Percentiles rank a stretch among this genome's conserved stretches.
These are phyloP conservation scores for Shiraia sp. DNA, from an alignment of 2,329 filamentous ascomycete species.

Conservation along the genomic window DNA sequence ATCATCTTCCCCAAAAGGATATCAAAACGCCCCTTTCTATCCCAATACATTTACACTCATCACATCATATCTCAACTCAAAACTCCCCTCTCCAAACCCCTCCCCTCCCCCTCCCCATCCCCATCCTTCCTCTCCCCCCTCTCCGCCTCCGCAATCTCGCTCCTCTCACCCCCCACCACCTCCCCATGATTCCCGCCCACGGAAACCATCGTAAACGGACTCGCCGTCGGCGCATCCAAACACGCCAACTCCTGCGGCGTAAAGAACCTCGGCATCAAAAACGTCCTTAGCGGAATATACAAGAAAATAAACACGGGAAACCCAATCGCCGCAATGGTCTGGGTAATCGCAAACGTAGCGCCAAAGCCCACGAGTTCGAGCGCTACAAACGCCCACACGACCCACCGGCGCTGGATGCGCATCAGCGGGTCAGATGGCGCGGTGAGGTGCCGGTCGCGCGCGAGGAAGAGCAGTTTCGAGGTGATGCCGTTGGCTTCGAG, in stretches of 20 bases:
- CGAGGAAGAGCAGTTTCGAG: constrained; percentile 55
- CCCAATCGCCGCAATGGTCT: constrained; percentile 63
- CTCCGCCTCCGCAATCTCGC: constrained; percentile 7
- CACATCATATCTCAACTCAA: too few relatives aligned
- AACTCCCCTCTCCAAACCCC: constrained; percentile 13
- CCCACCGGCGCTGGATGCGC: constrained; percentile 47
- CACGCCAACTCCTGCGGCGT: constrained; percentile 52
- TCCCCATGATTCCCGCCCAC: constrained; percentile 54
- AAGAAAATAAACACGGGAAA: constrained; percentile 63
- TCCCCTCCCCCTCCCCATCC: constrained; percentile 31
- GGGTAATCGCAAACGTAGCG: constrained; percentile 61
- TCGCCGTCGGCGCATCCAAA: constrained; percentile 59
- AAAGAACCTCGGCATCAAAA: constrained; percentile 57
- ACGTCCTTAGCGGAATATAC: constrained; percentile 59
- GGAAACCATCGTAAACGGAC: constrained; percentile 57
- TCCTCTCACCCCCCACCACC: constrained; percentile 4
- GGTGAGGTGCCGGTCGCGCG: constrained; percentile 53
- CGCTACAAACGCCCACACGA: constrained; percentile 56
- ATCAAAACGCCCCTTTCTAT: too few relatives aligned
- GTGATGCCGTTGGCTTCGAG: constrained; percentile 60
- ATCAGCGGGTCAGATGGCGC: constrained; percentile 53
- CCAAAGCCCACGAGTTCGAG: constrained; percentile 58
- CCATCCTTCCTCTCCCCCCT: constrained; percentile 28
- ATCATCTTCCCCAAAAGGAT: too few relatives aligned
- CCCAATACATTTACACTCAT: too few relatives aligned